A percentile compares a stretch with the other conserved stretches of the same genome.
These are phyloP conservation scores for Brachypodium distachyon DNA, from an alignment of 202 grass and related monocot species.

Conservation along the genomic window DNA sequence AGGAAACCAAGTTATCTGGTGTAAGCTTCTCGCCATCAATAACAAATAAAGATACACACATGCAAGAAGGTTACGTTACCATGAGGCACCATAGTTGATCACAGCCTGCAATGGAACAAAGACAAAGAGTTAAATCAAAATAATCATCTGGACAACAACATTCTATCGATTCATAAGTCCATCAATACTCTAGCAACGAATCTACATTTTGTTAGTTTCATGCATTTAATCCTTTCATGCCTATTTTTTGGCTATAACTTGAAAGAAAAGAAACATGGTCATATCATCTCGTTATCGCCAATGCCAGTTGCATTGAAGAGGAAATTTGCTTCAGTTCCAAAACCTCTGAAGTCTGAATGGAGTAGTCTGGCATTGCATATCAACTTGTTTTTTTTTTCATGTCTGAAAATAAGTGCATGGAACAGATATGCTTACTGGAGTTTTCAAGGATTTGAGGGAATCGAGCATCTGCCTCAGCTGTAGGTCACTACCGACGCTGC, in stretches of 20 bases:
- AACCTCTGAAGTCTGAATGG: too few relatives aligned
- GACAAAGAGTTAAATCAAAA: constrained; percentile 1
- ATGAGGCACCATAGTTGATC: constrained; percentile 75
- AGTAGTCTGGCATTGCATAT: too few relatives aligned
- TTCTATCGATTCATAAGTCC: neutral
- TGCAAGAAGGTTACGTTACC: constrained; percentile 41
- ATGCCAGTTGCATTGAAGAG: neutral
- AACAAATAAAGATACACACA: neutral
- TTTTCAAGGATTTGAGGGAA: constrained; percentile 58
- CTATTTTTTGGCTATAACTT: too few relatives aligned
- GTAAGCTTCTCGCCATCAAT: neutral
- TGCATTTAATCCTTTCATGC: neutral
- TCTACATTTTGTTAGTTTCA: neutral
- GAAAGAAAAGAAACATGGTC: neutral
- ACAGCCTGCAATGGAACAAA: constrained; percentile 52
- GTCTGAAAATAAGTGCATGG: too few relatives aligned
- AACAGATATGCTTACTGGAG: constrained; percentile 28
- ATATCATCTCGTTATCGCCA: neutral
- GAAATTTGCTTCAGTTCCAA: too few relatives aligned
- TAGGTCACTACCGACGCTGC: constrained; percentile 36
- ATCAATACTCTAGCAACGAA: neutral
- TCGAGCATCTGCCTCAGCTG: constrained; percentile 55
- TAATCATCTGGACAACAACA: neutral
- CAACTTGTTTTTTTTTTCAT: too few relatives aligned
- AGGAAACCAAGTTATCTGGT: too few relatives aligned